Conservation (phyloP, 83 land plant genomes). For the Picea abies region DNA sequence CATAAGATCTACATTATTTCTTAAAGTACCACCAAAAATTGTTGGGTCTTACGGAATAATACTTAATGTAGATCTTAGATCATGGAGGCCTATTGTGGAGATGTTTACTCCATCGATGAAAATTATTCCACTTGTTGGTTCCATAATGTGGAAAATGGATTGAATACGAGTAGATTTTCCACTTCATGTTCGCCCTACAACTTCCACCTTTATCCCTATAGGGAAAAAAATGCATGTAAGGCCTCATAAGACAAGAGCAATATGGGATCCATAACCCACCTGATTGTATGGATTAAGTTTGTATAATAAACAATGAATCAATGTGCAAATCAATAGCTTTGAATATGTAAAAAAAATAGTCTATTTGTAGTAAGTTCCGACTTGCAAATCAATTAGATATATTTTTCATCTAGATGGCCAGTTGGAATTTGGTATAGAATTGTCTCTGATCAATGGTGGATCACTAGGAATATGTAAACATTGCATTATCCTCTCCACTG, state of each 20-base stretch:
- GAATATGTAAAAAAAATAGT: too few relatives aligned
- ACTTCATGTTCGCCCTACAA: constrained; percentile 88
- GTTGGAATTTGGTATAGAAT: constrained; percentile 20
- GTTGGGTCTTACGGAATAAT: too few relatives aligned
- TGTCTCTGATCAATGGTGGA: constrained; percentile 54
- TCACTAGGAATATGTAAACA: constrained; percentile 72
- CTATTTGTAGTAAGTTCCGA: too few relatives aligned
- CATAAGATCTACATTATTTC: constrained; percentile 71
- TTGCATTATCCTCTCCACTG: constrained; percentile 85
- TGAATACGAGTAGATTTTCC: constrained; percentile 74
- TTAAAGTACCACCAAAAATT: constrained; percentile 75
- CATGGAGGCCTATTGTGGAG: too few relatives aligned
- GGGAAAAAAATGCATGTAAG: constrained; percentile 41
- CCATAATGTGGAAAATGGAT: constrained; percentile 55
- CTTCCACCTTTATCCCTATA: constrained; percentile 61
- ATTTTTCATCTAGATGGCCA: too few relatives aligned
- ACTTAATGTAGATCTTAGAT: too few relatives aligned
- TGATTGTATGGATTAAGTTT: constrained; percentile 14
- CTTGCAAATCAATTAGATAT: too few relatives aligned
- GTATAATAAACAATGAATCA: too few relatives aligned
- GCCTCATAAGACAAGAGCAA: constrained; percentile 54
- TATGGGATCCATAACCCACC: constrained; percentile 54
- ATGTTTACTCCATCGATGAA: too few relatives aligned
- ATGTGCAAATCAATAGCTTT: too few relatives aligned
- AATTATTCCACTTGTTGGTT: constrained; percentile 68